Evolutionary conservation across 345 rosid genomes (phyloP).

Genomic region (Lumnitzera littorea): DNA sequence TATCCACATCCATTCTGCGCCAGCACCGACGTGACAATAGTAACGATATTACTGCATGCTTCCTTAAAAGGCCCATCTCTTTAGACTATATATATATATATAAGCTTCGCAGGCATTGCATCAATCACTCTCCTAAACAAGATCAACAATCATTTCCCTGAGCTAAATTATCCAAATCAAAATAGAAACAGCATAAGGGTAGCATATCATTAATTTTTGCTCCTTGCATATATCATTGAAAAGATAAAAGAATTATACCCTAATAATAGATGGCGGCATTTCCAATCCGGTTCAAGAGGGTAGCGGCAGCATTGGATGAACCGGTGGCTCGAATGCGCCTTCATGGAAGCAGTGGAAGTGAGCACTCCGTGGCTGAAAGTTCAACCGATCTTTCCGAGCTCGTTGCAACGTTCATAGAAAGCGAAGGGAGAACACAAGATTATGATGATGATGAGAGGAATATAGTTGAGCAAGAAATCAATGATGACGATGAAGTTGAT

Average conservation of each 20-base stretch:
- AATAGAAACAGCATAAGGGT: no score
- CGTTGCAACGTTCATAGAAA: constrained; percentile 70
- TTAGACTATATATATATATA: no score
- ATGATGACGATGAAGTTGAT: constrained; percentile 1
- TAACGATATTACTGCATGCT: no score
- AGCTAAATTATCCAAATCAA: no score
- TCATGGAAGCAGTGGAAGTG: constrained; percentile 65
- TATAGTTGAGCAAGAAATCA: background rate
- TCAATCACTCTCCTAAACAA: no score
- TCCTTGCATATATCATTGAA: background rate
- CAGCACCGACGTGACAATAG: no score
- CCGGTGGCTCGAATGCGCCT: constrained; percentile 22
- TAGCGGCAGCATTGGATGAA: constrained; percentile 37
- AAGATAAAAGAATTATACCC: no score
- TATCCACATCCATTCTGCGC: no score
- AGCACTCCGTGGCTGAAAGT: constrained; percentile 31
- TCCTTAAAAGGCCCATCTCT: no score
- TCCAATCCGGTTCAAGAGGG: constrained; percentile 24
- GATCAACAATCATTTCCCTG: no score
- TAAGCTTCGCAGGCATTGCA: no score
- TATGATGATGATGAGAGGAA: background rate
- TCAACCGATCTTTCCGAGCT: constrained; percentile 55
- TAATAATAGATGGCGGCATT: constrained; percentile 12
- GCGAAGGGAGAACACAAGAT: constrained; percentile 22
- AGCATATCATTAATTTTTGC: no score